These are phyloP conservation scores for Staphylotrichum longicolle DNA, from an alignment of 495 filamentous ascomycete species.

Conservation along the genomic window DNA sequence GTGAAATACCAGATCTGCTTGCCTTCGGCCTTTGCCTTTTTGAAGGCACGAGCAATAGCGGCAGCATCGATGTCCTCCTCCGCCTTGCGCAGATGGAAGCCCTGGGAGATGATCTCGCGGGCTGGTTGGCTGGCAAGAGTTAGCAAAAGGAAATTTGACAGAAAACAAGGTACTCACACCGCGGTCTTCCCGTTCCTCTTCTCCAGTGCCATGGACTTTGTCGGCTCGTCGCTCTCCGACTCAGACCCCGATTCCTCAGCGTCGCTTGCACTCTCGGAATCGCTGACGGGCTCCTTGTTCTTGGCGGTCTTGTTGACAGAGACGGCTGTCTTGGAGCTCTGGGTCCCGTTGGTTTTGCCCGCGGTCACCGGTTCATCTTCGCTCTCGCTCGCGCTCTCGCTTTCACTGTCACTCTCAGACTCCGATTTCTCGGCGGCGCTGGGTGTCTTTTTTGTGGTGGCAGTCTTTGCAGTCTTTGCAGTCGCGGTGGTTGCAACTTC, in stretches of 20 bases:
- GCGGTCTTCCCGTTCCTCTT: constrained; percentile 29
- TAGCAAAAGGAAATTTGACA: constrained; percentile 11
- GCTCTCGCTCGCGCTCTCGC: constrained; percentile 30
- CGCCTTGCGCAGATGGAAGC: constrained; percentile 37
- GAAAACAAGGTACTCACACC: constrained; percentile 20
- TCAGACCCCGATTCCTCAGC: constrained; percentile 12
- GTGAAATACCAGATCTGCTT: constrained; percentile 55
- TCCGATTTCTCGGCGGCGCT: constrained; percentile 20
- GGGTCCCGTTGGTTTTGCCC: constrained; percentile 19
- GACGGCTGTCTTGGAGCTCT: constrained; percentile 1
- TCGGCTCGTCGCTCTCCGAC: constrained; percentile 31
- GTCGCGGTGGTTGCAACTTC: constrained; percentile 10
- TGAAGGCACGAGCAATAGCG: constrained; percentile 41
- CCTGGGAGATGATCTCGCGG: constrained; percentile 28
- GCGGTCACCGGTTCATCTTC: constrained; percentile 25
- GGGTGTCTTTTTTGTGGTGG: constrained; percentile 1
- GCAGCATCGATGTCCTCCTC: constrained; percentile 35
- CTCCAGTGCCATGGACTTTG: constrained; percentile 25
- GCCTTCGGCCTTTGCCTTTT: constrained; percentile 44
- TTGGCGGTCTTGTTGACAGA: constrained; percentile 10
- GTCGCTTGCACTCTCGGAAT: constrained; percentile 28
- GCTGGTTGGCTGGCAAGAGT: constrained; percentile 17
- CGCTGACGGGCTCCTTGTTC: constrained; percentile 28
- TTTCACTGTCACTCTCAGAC: constrained; percentile 16
- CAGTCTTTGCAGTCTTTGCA: not conserved